Base-by-base conservation (phyloP, 1,284 basidiomycete genomes). In the Schizophyllum commune region DNA sequence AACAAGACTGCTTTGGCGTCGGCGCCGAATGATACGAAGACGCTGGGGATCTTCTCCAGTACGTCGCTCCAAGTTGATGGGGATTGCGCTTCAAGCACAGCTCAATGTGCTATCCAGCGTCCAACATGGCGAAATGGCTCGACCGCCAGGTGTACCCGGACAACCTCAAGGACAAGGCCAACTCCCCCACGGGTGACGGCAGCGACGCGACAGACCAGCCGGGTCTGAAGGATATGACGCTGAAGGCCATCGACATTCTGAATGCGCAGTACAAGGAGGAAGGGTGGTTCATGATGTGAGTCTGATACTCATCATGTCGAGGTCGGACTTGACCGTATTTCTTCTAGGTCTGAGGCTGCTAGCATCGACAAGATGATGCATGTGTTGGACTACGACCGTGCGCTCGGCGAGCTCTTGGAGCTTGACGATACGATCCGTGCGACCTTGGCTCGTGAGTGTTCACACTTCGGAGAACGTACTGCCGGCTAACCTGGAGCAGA, bases 311-410 rank as follows among this genome's bases (percentile, higher is more conserved):
- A 8, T 2, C 13, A 3, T 4, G 9, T 17, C 13, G 4, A 47
- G 3, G 39, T 11, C 39, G 9, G 39, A 17, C 2, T 9, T 17
- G 8, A 47, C 13, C 4, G 9, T 2, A 5, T 27, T 27, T 5
- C 27, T 27, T 27, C 27, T 57, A 73, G 71, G 72, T 74, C 75
- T 27, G 76, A 77, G 62, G 75, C 75, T 65, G 76, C 76, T 5
- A 75, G 72, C 59, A 77, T 77, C 58, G 76, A 77, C 60, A 78
- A 77, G 75, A 77, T 77, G 76, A 78, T 78, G 77, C 77, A 78
- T 58, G 74, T 71, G 32, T 69, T 78, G 55, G 77, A 78, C 59
- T 78, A 78, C 62, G 75, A 77, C 56, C 75, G 77, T 61, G 77
- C 75, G 15, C 72, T 78, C 19, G 77, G 76, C 39, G 77, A 78